Base-by-base conservation (phyloP, 2,329 filamentous ascomycete species). In the Claviceps sp. region DNA sequence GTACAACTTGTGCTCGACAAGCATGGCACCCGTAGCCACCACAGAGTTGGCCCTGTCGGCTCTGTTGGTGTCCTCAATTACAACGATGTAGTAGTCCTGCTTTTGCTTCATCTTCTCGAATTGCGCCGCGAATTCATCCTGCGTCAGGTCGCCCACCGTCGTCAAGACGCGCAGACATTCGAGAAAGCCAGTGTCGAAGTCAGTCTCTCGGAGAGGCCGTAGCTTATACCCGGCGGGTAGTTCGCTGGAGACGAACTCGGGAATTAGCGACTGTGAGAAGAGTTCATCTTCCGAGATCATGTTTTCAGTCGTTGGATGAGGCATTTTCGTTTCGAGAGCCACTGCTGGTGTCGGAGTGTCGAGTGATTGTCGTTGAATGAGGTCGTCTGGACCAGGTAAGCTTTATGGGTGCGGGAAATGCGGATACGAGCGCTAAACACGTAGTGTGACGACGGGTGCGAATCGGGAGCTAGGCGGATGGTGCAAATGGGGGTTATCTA, bases 1-100 rank as follows among this genome's bases (percentile, higher is more conserved):
- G 65, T 73, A 88, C 85, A 93, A 93, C 72, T 97, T 97, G 70
- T 85, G 81, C 80, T 98, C 93, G 48, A 95, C 88, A 58, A 97
- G 79, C 68, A 97, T 71, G 38, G 86, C 86, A 2, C 93, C 93
- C 0, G 89, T 95, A 26, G 87, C 91, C n/a, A 97, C 93, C 49
- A 97, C 81, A 56, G 76, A 75, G 47, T 70, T 70, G 50, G 78
- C 72, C 34, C 69, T 67, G 50, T 78, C 73, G 22, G 70, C 67
- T 48, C 70, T 68, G 48, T 67, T 69, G 22, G 76, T 80, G 65
- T 97, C 86, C 63, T 88, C 84, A 50, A 97, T 85, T 55, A 91
- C 86, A 37, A 97, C 74, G 53, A 95, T 76, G 67, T 87, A 95
- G 74, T 97, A 96, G 55, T 82, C 85, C 55, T 82, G 82, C 61